Evolutionary conservation across 257 asterid genomes (phyloP).

Genomic region (Solanum clarkiae): DNA sequence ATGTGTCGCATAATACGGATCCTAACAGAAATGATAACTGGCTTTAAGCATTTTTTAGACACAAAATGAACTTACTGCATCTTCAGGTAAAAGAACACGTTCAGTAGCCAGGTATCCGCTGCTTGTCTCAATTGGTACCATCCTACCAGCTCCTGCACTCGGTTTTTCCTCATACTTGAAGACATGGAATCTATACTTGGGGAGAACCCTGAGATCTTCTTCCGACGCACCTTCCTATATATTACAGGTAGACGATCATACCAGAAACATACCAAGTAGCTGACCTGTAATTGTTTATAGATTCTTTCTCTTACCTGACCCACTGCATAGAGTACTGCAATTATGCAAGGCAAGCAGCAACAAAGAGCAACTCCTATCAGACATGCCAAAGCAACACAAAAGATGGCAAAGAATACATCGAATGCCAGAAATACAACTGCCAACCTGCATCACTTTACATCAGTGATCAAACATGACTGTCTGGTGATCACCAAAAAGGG

Average conservation of each 20-base stretch:
- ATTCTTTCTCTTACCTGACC: slow-evolving; percentile 57
- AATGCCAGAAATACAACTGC: slow-evolving; percentile 93
- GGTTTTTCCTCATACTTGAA: slow-evolving; percentile 49
- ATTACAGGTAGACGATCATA: neutral
- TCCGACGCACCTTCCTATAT: slow-evolving; percentile 95
- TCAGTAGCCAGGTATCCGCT: slow-evolving; percentile 49
- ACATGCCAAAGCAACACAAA: slow-evolving; percentile 91
- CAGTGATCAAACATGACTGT: slow-evolving; percentile 9
- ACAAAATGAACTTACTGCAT: slow-evolving; percentile 54
- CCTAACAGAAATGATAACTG: neutral
- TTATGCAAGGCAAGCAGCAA: slow-evolving; percentile 98
- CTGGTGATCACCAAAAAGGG: neutral
- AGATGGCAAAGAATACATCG: slow-evolving; percentile 93
- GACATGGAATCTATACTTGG: slow-evolving; percentile 59
- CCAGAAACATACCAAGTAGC: neutral
- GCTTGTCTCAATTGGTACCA: slow-evolving; percentile 68
- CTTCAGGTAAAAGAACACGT: slow-evolving; percentile 73
- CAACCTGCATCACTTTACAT: slow-evolving; percentile 64
- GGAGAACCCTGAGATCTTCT: slow-evolving; percentile 76
- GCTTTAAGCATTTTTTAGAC: neutral
- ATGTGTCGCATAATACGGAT: neutral
- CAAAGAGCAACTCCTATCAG: slow-evolving; percentile 90
- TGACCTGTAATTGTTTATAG: neutral
- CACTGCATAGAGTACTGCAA: slow-evolving; percentile 90
- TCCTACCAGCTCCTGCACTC: slow-evolving; percentile 53